These are phyloP conservation scores for Lithospermum erythrorhizon DNA, from an alignment of 257 asterid genomes.

Conservation along the genomic window DNA sequence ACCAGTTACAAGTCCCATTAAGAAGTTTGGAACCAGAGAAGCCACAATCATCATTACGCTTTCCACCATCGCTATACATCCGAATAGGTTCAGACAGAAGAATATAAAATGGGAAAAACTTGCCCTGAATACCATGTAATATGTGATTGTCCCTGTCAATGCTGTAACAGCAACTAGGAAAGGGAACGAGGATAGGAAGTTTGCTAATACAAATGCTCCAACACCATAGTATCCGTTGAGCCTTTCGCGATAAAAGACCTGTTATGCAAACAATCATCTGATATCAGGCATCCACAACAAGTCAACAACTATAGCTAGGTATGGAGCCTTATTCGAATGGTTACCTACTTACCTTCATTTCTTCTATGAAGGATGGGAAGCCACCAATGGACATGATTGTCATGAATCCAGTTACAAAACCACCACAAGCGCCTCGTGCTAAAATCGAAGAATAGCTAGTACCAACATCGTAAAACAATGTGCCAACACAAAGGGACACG, in stretches of 20 bases:
- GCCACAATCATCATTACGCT: constrained; percentile 96
- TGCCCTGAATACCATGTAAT: constrained; percentile 61
- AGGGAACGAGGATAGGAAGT: constrained; percentile 77
- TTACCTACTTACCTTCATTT: constrained; percentile 85
- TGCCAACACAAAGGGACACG: constrained; percentile 68
- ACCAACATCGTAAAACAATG: constrained; percentile 82
- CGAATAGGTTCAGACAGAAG: constrained; percentile 66
- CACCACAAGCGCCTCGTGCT: constrained; percentile 94
- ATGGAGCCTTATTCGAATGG: background rate
- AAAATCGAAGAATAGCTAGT: constrained; percentile 75
- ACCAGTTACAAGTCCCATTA: constrained; percentile 87
- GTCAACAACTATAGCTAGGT: background rate
- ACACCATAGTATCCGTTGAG: constrained; percentile 84
- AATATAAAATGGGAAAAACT: constrained; percentile 48
- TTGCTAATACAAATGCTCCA: constrained; percentile 59
- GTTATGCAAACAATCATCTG: constrained; percentile 3
- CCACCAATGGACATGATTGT: constrained; percentile 98
- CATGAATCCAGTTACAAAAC: constrained; percentile 82
- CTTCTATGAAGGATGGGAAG: constrained; percentile 90
- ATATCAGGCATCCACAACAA: too few relatives aligned
- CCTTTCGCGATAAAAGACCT: constrained; percentile 79
- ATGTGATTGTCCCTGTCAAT: constrained; percentile 58
- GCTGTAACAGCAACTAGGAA: constrained; percentile 56
- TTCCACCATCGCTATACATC: constrained; percentile 83
- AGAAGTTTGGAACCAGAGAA: constrained; percentile 77